Conservation (phyloP, 371 early-diverging fungal genomes). For the Dichotomocladium elegans region DNA sequence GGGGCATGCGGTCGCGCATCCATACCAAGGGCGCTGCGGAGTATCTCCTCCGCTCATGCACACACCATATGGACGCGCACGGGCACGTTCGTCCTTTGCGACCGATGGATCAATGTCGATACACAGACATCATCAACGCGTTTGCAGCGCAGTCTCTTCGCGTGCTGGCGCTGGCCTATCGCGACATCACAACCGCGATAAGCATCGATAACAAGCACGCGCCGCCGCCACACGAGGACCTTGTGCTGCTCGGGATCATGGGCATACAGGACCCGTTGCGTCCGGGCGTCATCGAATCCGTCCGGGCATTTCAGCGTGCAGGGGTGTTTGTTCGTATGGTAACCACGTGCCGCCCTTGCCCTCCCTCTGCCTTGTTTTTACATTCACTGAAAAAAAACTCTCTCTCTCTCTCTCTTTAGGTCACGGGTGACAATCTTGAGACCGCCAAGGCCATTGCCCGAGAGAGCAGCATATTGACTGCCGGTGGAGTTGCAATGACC, state of each 20-base stretch:
- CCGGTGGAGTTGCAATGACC: constrained; percentile 74
- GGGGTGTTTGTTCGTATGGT: constrained; percentile 89
- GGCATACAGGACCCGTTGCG: constrained; percentile 88
- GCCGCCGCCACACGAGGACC: constrained; percentile 41
- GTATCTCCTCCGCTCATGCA: constrained; percentile 43
- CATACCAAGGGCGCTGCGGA: constrained; percentile 65
- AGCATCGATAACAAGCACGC: constrained; percentile 5
- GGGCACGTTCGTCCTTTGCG: constrained; percentile 36
- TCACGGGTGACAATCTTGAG: constrained; percentile 88
- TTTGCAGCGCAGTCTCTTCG: constrained; percentile 67
- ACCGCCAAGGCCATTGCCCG: constrained; percentile 84
- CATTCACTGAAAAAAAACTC: no score
- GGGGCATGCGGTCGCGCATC: constrained; percentile 21
- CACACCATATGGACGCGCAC: constrained; percentile 31
- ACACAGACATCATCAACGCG: constrained; percentile 38
- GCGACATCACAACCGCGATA: constrained; percentile 37
- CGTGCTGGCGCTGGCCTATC: constrained; percentile 68
- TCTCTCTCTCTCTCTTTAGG: no score
- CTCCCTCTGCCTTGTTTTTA: not conserved
- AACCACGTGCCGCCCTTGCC: constrained; percentile 17
- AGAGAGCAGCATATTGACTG: constrained; percentile 74
- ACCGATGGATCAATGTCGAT: constrained; percentile 19
- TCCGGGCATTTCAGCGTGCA: constrained; percentile 71
- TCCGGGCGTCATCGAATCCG: constrained; percentile 75
- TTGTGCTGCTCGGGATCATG: constrained; percentile 71